These are phyloP conservation scores for Tuber magnatum DNA, from an alignment of 495 filamentous ascomycete genomes.

Conservation along the genomic window DNA sequence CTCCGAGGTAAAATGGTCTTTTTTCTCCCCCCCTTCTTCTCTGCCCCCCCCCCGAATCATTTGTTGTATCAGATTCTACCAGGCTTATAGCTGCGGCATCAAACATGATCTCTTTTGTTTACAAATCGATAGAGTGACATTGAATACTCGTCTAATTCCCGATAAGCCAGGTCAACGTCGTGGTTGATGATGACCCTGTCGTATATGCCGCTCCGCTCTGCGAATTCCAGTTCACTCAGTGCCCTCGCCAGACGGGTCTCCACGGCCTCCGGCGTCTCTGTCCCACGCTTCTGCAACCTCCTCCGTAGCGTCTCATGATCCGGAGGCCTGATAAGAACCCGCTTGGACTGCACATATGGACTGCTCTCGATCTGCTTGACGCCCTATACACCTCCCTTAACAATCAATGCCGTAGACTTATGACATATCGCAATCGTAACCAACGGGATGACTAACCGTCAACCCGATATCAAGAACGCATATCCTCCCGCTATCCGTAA, in stretches of 20 bases:
- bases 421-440: not conserved
- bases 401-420: not conserved
- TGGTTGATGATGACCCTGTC: constrained; percentile 82
- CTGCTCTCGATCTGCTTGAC: constrained; percentile 82
- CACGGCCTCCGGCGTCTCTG: constrained; percentile 71
- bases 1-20: not conserved
- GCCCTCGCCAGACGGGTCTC: constrained; percentile 67
- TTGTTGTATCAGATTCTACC: not conserved
- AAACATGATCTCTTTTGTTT: constrained; percentile 4
- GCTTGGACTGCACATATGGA: constrained; percentile 63
- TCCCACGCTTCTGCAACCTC: constrained; percentile 68
- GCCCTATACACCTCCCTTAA: constrained; percentile 47
- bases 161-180: constrained; percentile 71
- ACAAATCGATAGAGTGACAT: constrained; percentile 12
- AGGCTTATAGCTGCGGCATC: not conserved
- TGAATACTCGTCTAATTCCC: constrained; percentile 57
- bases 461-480: constrained; percentile 73
- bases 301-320: constrained; percentile 63
- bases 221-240: constrained; percentile 67
- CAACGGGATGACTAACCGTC: not conserved
- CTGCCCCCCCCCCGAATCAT: not conserved
- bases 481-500: constrained; percentile 56
- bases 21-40: not conserved
- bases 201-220: constrained; percentile 59
- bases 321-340: constrained; percentile 74